Base-by-base conservation (phyloP, 2,329 filamentous ascomycete species). In the Cladophialophora yegresii region DNA sequence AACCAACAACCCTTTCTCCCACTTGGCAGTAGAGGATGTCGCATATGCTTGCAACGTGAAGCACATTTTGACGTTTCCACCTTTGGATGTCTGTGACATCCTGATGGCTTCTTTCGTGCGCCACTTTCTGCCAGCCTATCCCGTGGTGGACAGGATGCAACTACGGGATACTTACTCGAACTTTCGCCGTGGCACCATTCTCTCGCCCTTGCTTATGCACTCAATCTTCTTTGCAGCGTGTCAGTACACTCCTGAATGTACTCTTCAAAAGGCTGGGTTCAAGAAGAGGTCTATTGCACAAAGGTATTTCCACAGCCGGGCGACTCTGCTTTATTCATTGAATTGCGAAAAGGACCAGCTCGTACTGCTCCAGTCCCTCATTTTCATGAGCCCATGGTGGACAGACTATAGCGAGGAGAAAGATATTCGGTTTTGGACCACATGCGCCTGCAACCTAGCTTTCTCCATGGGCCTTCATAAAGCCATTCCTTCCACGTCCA, bases 331-430 rank as follows among this genome's bases (percentile, higher is more conserved):
- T 33, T 54, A 54, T 22, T 30, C 51, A 12, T 33, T 54, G 28
- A 54, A 54, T 28, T 54, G 51, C 28, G 51, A 54, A 20, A 20
- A 54, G n/a, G 51, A 54, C 28, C 51, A 54, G 8, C 51, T 54
- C 51, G 12, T 20, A 10, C 30, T 54, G 10, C 30, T 54, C 3
- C 51, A 54, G 22, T n/a, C 51, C 16, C 51, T 54, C 22, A 20
- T 54, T 6, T 54, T 54, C 13, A 22, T 54, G 16, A 54, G 51
- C 13, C 30, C 22, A 7, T 54, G 51, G 51, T 54, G 51, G 51
- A 33, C 51, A 30, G 51, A 54, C 28, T 54, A 33, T 13, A 54
- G 51, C 28, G 51, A 54, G 30, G 51, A 54, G 22, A 54, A 54
- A 33, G 51, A 33, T 9, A 54, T 33, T 16, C 30, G 33, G 22